Base-by-base conservation (phyloP, 2,329 filamentous ascomycete genomes). In the Nothophoma quercina region DNA sequence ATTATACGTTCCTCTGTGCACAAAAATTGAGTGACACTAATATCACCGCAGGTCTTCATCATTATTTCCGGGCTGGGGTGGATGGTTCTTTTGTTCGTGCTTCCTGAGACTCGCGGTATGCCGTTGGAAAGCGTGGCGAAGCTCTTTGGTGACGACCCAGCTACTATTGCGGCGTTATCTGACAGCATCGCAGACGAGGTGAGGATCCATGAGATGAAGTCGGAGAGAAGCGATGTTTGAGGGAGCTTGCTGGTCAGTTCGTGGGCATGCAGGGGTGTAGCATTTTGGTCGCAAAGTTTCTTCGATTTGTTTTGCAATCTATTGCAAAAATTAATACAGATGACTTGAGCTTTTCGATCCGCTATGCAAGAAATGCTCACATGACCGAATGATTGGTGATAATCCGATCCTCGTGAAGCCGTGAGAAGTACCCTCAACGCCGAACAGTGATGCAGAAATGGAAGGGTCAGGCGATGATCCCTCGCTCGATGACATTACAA, bases 391-490 rank as follows among this genome's bases (percentile, higher is more conserved):
- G 38, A 38, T 7, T 42, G 30, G 22, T 38, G 22, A 42, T 47
- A 50, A 29, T 25, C 42, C 19, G 18, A 40, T 28, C 23, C 35
- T 49, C 41, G 47, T 49, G 30, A 45, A 52, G 9, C 28, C 36
- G 8, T 46, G 16, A 50, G 29, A 39, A 40, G 12, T 34, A 22
- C 34, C 52, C 53, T 47, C 23, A 58, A 66, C 63, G 60, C 63
- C 63, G 43, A 52, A 60, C 42, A 34, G 52, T 55, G 45, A 62
- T 66, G 63, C 63, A 62, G 30, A 55, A 33, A 35, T 33, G 26
- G 15, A 35, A 29, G 39, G 18, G 43, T 6, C 18, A 32, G 29
- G 29, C 41, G 13, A 34, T 15, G 21, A 28, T n/a, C 29, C 12
- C 13, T 30, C 33, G 19, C 26, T 47, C 28, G 7, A 38, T 38